Evolutionary conservation across 2,329 filamentous ascomycete species (phyloP), one percentile per base, ranked within the genome.

Genomic region (Aureobasidium sp.): DNA sequence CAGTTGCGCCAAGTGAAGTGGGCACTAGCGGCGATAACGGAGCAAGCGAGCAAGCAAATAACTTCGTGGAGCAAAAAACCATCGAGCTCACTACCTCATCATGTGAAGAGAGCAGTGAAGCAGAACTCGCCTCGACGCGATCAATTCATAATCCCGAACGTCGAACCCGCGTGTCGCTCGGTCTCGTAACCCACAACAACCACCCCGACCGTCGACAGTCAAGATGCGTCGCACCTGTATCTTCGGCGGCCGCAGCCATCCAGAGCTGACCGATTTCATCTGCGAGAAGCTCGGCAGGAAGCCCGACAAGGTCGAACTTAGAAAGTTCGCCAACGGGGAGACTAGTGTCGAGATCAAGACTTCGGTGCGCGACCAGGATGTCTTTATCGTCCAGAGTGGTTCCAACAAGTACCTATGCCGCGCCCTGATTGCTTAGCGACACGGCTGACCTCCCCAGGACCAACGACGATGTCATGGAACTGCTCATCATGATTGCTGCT

Each of bases 391-490:
- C 64, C 94, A 99, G 80, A 97, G 93, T 65, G 94, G 94, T 66
- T 97, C 94, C 77, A 83, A 86, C 72, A 91, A 89, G 79, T 80
- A 42, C n/a, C 21, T 42, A 72, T 54, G 76, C 68, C 55, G 36
- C 39, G 59, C 48, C 53, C 45, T 59, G 59, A 61, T 53, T 55
- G 50, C 53, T 48, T 9, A 29, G 9, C n/a, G 8, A 65, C 64
- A 64, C 64, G 59, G 63, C 67, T 72, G 68, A 72, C 67, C 61
- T 62, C 42, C 25, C 63, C 72, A 79, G 77, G 78, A 96, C 97
- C 82, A 99, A 99, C 75, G 94, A 99, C 78, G 95, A 91, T 71
- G 91, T 99, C 73, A 97, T 99, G 91, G 94, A 99, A 81, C 83
- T 99, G 72, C 84, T 99, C 72, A 97, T 99, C 76, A 96, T 99